Evolutionary conservation across 2,329 filamentous ascomycete species (phyloP).

Genomic region (Botrytis tulipae): DNA sequence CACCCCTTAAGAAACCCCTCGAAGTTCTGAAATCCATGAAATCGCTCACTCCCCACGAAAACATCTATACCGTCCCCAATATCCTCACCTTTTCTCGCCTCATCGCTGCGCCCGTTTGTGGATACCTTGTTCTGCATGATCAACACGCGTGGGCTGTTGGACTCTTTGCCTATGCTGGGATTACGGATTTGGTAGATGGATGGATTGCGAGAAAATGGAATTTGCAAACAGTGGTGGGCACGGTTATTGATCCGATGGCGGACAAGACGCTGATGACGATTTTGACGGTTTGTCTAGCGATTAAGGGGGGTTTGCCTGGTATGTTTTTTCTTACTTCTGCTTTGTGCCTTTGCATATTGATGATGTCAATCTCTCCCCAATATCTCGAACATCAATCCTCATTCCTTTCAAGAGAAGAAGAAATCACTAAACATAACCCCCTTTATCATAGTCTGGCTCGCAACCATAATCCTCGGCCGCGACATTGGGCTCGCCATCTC

Average conservation of each 20-base stretch:
- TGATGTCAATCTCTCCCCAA: not conserved
- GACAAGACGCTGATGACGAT: conserved; percentile 97
- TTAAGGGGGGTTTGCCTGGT: conserved; percentile 80
- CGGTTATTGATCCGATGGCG: conserved; percentile 93
- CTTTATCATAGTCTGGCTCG: conserved; percentile 67
- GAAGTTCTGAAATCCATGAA: conserved; percentile 34
- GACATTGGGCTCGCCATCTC: conserved; percentile 80
- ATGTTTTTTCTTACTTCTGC: conserved; percentile 38
- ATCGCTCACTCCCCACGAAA: conserved; percentile 60
- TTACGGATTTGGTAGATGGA: conserved; percentile 90
- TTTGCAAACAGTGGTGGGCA: conserved; percentile 88
- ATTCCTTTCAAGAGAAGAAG: too few relatives aligned
- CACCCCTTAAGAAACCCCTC: conserved; percentile 25
- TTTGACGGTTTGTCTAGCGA: conserved; percentile 77
- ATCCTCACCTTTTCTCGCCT: conserved; percentile 86
- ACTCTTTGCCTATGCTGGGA: conserved; percentile 87
- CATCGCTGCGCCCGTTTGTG: conserved; percentile 76
- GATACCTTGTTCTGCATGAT: conserved; percentile 84
- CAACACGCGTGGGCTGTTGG: conserved; percentile 75
- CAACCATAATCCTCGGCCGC: conserved; percentile 83
- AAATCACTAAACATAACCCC: not conserved
- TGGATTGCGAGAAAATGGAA: conserved; percentile 89
- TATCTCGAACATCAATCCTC: not conserved
- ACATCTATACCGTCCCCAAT: conserved; percentile 97
- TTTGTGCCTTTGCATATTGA: too few relatives aligned